Base-by-base conservation (phyloP, 2,329 filamentous ascomycete species). In the Cercospora sp. region DNA sequence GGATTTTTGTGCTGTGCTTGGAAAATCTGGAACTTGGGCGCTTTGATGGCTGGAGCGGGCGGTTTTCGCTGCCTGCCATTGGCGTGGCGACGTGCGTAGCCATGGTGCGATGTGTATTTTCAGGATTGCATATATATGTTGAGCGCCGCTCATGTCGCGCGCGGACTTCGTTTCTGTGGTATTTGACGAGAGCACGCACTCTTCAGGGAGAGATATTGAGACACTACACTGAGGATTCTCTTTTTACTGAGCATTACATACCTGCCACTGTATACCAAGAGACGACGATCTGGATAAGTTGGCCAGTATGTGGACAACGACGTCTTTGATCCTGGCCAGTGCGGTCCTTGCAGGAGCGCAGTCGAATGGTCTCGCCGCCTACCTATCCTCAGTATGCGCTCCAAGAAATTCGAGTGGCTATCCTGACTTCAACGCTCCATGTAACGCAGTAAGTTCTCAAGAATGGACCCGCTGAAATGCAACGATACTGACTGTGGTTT, bases 341-440 rank as follows among this genome's bases (percentile, higher is more conserved):
- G 65, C 57, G 3, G 23, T 20, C 26, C 18, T 61, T 20, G 63
- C 48, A 0, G 42, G 45, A 12, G 67, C 67, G 6, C 67, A 64
- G 26, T 65, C 60, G 26, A 59, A 63, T 64, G 68, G 61, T 20
- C 64, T 64, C 6, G 64, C 65, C 6, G 69, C 68, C 18, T 74
- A 75, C 63, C 64, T 75, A 31, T 33, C 58, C 16, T 51, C 67
- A 30, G 70, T 75, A 57, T 77, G 75, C 68, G 42, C 60, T 8
- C 75, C 75, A 6, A 64, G 55, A 3, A 73, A 75, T 59, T 58
- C 65, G 2, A 72, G 58, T 31, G 70, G 72, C 26, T 20, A 58
- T 7, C 69, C 71, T 13, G 73, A 75, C 58, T 64, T 70, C 33
- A 72, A 70, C 23, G 70, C 72, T 6, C 74, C 75, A 4, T 77